phyloP scores from a whole-genome alignment of 2,329 filamentous ascomycete genomes.

The Cryphonectria japonica region DNA sequence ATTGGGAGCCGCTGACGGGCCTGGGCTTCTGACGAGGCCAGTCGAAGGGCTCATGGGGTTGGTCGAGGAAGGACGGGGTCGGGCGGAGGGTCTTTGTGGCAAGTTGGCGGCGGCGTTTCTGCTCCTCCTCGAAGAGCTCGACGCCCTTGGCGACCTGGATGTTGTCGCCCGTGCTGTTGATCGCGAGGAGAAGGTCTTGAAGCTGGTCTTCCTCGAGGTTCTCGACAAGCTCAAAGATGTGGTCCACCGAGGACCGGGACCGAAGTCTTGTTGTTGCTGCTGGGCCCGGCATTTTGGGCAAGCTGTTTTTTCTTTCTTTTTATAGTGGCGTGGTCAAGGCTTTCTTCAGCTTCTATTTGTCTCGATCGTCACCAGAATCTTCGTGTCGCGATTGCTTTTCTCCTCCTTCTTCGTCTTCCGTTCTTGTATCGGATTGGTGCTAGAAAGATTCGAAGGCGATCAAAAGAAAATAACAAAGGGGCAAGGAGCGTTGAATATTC shows the following conservation, averaged over 20 bases:
- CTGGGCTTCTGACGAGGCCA: slow-evolving; percentile 29
- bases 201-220: slow-evolving; percentile 37
- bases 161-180: slow-evolving; percentile 36
- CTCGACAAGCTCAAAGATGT: slow-evolving; percentile 36
- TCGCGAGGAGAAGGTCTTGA: slow-evolving; percentile 35
- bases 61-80: slow-evolving; percentile 28
- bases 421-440: not conserved
- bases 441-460: not conserved
- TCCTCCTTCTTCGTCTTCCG: not conserved
- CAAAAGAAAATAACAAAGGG: not conserved
- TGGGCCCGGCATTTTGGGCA: slow-evolving; percentile 25
- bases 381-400: not conserved
- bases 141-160: slow-evolving; percentile 36
- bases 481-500: not conserved
- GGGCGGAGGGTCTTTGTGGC: slow-evolving; percentile 15
- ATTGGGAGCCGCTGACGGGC: slow-evolving; percentile 27
- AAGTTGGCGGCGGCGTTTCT: slow-evolving; percentile 5
- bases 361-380: not conserved
- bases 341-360: not conserved
- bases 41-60: slow-evolving; percentile 27
- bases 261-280: slow-evolving; percentile 33
- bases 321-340: not conserved
- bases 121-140: slow-evolving; percentile 34
- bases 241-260: slow-evolving; percentile 37
- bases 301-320: not conserved